These are phyloP conservation scores for Erysimum cheiranthoides DNA, from an alignment of 345 rosid genomes.

Conservation along the genomic window DNA sequence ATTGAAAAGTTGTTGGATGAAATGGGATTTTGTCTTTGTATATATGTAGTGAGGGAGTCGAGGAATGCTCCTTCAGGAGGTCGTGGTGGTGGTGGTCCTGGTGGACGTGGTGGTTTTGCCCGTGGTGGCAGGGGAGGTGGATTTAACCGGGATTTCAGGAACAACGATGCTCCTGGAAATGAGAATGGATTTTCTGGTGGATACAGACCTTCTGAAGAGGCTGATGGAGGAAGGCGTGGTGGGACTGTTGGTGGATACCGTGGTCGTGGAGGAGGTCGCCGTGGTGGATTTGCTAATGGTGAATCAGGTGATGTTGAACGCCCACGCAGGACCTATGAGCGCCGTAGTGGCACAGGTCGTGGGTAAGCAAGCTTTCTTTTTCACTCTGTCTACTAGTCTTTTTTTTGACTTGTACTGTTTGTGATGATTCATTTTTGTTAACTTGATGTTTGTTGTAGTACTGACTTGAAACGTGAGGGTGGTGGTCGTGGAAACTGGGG, in stretches of 20 bases:
- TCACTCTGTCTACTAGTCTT: background rate
- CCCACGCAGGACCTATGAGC: constrained; percentile 66
- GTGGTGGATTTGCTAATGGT: constrained; percentile 70
- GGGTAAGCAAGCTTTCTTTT: constrained; percentile 59
- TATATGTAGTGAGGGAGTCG: constrained; percentile 67
- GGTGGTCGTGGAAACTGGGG: constrained; percentile 98
- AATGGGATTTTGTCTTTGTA: background rate
- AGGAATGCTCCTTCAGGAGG: constrained; percentile 56
- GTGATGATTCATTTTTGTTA: background rate
- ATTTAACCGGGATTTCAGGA: constrained; percentile 56
- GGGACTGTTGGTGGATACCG: constrained; percentile 62
- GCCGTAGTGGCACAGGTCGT: constrained; percentile 90
- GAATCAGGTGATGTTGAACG: constrained; percentile 74
- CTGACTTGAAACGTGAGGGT: constrained; percentile 83
- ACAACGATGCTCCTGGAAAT: constrained; percentile 49
- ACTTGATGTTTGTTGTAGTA: constrained; percentile 48
- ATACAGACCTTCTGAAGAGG: constrained; percentile 57
- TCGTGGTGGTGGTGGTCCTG: constrained; percentile 61
- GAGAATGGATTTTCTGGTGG: constrained; percentile 52
- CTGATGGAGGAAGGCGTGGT: constrained; percentile 58
- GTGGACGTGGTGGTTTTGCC: constrained; percentile 54
- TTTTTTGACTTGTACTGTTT: background rate
- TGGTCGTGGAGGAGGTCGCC: constrained; percentile 52
- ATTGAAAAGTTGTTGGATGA: constrained; percentile 9
- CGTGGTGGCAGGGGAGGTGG: constrained; percentile 57